These are phyloP conservation scores for Suaeda aralocaspica DNA, from an alignment of 148 eudicot species.

Conservation along the genomic window DNA sequence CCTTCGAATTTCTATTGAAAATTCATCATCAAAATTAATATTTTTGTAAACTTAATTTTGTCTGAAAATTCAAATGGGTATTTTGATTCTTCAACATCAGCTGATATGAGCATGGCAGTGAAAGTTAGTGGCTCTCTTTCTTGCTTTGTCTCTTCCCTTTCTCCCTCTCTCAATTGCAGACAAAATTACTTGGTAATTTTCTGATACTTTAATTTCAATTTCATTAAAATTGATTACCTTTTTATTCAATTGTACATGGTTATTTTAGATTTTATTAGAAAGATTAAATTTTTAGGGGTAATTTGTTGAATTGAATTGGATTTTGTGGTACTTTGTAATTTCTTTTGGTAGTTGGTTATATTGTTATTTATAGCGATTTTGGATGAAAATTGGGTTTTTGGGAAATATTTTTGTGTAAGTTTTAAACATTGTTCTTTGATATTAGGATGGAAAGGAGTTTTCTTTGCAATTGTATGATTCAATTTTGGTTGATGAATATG, in stretches of 20 bases:
- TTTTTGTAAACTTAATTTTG: not conserved
- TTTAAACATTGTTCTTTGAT: not conserved
- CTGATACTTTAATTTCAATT: not conserved
- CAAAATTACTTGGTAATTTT: conserved; percentile 16
- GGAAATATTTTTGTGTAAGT: not conserved
- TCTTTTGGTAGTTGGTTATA: not conserved
- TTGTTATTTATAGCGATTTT: not conserved
- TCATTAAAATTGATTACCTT: not conserved
- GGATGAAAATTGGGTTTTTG: no score
- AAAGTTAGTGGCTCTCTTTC: conserved; percentile 20
- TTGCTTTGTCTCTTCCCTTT: conserved; percentile 27
- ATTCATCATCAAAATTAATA: not conserved
- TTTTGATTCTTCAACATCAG: not conserved
- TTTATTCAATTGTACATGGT: not conserved
- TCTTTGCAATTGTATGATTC: not conserved
- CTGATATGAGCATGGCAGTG: conserved; percentile 27
- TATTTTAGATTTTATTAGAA: not conserved
- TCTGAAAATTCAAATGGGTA: not conserved
- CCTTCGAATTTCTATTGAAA: not conserved
- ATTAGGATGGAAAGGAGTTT: not conserved
- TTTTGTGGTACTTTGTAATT: conserved; percentile 7
- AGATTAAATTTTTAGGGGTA: not conserved
- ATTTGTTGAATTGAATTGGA: conserved; percentile 11
- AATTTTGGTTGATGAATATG: not conserved
- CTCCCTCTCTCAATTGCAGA: conserved; percentile 21